Evolutionary conservation across 2,329 filamentous ascomycete genomes (phyloP).

Genomic region (Mycosphaerella arachidis): DNA sequence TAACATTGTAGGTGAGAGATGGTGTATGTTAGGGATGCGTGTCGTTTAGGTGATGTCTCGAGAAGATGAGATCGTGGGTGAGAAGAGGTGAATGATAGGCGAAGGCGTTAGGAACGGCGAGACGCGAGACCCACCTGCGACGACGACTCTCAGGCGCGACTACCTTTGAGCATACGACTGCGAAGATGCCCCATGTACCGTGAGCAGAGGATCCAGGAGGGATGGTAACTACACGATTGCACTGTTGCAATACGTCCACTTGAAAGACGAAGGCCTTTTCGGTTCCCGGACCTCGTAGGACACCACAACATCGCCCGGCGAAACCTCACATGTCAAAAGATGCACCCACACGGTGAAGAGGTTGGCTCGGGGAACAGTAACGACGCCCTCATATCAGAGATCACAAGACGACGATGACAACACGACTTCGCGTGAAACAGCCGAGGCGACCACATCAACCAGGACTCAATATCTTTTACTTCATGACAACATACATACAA

Average conservation of each 20-base stretch:
- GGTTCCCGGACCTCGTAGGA: not conserved
- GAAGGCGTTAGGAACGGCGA: not conserved
- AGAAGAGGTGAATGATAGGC: not conserved
- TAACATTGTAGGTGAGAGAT: slow-evolving; percentile 9
- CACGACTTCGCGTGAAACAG: not conserved
- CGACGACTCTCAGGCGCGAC: not conserved
- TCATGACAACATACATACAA: not conserved
- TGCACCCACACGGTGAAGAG: no score
- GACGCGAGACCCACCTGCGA: not conserved
- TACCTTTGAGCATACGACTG: not conserved
- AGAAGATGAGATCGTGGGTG: not conserved
- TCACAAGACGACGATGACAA: not conserved
- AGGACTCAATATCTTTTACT: no score
- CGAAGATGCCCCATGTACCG: not conserved
- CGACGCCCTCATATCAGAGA: no score
- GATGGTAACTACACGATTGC: no score
- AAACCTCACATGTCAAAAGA: no score
- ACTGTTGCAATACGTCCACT: no score
- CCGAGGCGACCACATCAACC: not conserved
- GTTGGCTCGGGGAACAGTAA: no score
- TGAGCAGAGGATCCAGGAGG: no score
- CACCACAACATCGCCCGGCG: no score
- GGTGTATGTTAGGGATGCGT: not conserved
- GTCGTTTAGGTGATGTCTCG: not conserved
- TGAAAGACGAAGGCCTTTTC: not conserved